Percentiles rank a stretch among this genome's conserved stretches.
phyloP scores from a whole-genome alignment of 140 eudicot species.

The Cichorium intybus region DNA sequence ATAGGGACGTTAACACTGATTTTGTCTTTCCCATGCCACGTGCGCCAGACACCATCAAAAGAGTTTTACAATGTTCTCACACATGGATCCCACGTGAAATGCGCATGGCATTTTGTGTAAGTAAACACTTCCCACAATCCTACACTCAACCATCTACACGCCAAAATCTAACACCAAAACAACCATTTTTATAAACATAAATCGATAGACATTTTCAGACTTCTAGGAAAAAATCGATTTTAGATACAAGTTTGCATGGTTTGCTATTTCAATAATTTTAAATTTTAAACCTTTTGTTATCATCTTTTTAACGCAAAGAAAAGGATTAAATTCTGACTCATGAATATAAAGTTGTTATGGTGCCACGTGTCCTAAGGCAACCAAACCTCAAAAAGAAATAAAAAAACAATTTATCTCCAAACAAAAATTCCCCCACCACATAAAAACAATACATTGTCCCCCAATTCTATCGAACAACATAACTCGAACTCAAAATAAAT shows the following conservation, averaged over 20 bases:
- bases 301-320: no score
- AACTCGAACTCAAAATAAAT: background rate
- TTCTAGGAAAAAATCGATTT: no score
- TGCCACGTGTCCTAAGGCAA: slow-evolving; percentile 25
- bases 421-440: slow-evolving; percentile 46
- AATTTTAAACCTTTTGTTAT: no score
- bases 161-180: no score
- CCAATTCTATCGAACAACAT: slow-evolving; percentile 23
- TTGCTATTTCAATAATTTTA: no score
- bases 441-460: slow-evolving; percentile 50
- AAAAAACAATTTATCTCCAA: slow-evolving; percentile 12
- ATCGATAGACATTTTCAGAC: no score
- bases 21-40: background rate
- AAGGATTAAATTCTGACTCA: background rate
- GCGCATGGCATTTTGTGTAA: background rate
- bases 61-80: background rate
- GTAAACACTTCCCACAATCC: slow-evolving; percentile 10
- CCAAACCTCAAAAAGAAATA: slow-evolving; percentile 1
- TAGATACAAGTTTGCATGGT: no score
- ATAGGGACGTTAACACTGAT: no score
- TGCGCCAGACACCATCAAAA: background rate
- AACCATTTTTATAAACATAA: background rate
- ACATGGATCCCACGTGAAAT: slow-evolving; percentile 11
- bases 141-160: slow-evolving; percentile 15
- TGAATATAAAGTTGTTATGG: slow-evolving; percentile 8